Evolutionary conservation across 164 flowering plant species (phyloP), one percentile per base, ranked within the genome.

Genomic region (Kingdonia uniflora): DNA sequence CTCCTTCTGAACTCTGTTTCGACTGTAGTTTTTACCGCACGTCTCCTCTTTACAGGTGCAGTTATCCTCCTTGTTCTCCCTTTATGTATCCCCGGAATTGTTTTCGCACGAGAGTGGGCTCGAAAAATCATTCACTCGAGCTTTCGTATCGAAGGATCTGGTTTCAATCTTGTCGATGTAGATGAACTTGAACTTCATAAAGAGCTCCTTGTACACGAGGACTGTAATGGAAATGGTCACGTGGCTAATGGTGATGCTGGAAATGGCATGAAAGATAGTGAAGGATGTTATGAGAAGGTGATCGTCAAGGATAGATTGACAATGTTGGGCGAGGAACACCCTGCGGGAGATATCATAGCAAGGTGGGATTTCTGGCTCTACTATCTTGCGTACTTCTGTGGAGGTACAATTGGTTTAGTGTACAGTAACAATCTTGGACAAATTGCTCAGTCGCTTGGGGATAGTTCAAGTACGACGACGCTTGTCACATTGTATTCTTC

Each of bases 371-470:
- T 92, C 68, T 92, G 99, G 99, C 60, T 92, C 1, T 92, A 92
- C 69, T 92, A 76, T 55, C 2, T 78, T 44, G 85, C 87, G 0
- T 88, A 92, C 39, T 80, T 92, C 44, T 85, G 96, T 61, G 99
- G 96, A n/a, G 99, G 88, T 1, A 92, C 99, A 1, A 72, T 92
- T 51, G 99, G 99, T n/a, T 63, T 92, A 22, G 96, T 92, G 1
- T 88, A 88, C 63, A 88, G 96, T 51, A 92, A 92, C 70, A 92
- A 88, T 62, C 66, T 92, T 13, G 99, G 96, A 0, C 96, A 92
- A 77, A 84, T 92, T 38, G 80, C 96, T 1, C 84, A 88, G 64
- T 92, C 96, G 0, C 81, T 84, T 7, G 90, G 90, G 0, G 63
- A 63, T 19, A 56, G 70, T 26, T 57, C 77, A 0, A 54, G 63